Base-by-base conservation (phyloP, 2,329 filamentous ascomycete species). In the Aspergillus pseudoglaucus region DNA sequence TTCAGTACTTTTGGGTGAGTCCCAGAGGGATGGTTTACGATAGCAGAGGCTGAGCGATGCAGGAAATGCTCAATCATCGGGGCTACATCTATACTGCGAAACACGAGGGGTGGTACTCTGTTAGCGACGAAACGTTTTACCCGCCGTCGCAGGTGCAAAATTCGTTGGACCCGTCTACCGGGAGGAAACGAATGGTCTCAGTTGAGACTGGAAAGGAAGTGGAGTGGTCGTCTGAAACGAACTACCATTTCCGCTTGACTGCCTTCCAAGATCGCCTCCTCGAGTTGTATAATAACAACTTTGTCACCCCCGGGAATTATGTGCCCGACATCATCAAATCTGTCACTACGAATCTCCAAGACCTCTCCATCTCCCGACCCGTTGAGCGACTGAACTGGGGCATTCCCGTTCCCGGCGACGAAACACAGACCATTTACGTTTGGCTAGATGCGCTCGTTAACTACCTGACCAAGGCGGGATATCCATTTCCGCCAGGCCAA, bases 371-470 rank as follows among this genome's bases (percentile, higher is more conserved):
- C 44, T 97, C 91, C 2, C 79, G 94, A 23, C 93, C 93, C 0
- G 75, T 79, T 3, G 81, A 84, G 47, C 80, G 93, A 42, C 70
- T 97, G 37, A 79, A 75, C 20, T 98, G 93, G 93, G 93, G 93
- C 3, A 87, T 98, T 48, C 83, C 78, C 6, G 93, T 96, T 22
- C 93, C 93, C 0, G 84, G 84, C 46, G 93, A 98, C 60, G 73
- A 80, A 0, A 81, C 75, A 15, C 93, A 97, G 68, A 97, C 90
- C 2, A 91, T 98, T 49, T 98, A 98, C 62, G 94, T 98, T 27
- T 98, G 93, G 93, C 79, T 98, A 0, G 94, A 98, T 69, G 93
- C 93, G 1, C 79, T 98, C 25, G 79, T 97, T 60, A 98, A 96
- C 68, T 98, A 98, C 65, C 72, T 93, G 45, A 95, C 90, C 14